Conservation (phyloP, 2,329 filamentous ascomycete genomes). For the Penicillium expansum region DNA sequence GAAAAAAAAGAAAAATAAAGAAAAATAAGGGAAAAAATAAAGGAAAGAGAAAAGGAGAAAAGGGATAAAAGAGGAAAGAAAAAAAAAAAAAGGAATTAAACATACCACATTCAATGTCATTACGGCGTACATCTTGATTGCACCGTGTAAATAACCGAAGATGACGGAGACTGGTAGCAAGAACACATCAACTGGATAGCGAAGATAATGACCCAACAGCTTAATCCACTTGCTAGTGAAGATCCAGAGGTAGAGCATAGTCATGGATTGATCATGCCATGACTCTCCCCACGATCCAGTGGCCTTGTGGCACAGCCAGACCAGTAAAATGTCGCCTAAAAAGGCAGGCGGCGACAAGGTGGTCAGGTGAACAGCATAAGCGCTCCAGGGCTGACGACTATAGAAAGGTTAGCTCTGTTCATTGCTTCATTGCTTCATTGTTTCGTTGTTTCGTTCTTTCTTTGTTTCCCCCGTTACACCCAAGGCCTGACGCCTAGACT, state of each 20-base stretch:
- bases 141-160: conserved; percentile 89
- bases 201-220: conserved; percentile 78
- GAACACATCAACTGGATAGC: conserved; percentile 76
- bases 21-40: neutral
- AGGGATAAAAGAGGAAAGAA: conserved; percentile 1
- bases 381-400: conserved; percentile 89
- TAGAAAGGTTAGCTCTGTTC: conserved; percentile 26
- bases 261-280: conserved; percentile 56
- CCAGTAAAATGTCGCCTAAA: conserved; percentile 69
- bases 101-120: conserved; percentile 79
- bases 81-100: conserved; percentile 24
- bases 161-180: conserved; percentile 80
- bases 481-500: neutral
- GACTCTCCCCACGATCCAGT: conserved; percentile 59
- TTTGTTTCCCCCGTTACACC: too few species aligned
- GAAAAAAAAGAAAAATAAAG: neutral
- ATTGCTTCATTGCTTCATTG: neutral
- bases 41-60: neutral
- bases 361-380: conserved; percentile 87
- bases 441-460: too few species aligned
- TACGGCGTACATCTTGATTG: conserved; percentile 87
- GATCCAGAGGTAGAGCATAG: conserved; percentile 69
- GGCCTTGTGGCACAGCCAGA: conserved; percentile 67
- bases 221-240: conserved; percentile 90
- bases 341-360: conserved; percentile 89